Conservation (phyloP, 306 rosid genomes). For the Ochetophila trinervis region DNA sequence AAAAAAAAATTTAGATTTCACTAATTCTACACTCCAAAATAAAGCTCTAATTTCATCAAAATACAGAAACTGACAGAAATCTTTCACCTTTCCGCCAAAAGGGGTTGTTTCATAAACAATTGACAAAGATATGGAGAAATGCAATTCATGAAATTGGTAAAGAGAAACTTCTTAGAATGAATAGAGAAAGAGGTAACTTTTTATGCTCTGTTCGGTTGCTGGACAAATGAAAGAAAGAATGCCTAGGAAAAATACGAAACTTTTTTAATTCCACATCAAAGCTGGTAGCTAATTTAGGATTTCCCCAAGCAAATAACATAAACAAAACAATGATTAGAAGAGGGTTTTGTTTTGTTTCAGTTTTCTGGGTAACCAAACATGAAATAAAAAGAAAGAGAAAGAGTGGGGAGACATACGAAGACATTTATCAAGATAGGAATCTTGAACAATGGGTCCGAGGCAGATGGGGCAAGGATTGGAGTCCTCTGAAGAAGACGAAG, state of each 20-base stretch:
- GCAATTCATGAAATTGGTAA: neutral
- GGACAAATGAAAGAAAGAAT: no score
- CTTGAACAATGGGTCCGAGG: constrained; percentile 50
- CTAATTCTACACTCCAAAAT: neutral
- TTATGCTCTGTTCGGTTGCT: no score
- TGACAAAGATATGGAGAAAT: neutral
- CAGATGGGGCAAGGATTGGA: constrained; percentile 70
- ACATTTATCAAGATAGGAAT: constrained; percentile 73
- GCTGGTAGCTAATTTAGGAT: neutral
- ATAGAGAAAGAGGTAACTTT: no score
- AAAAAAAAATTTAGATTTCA: neutral
- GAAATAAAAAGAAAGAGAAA: constrained; percentile 11
- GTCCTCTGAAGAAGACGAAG: constrained; percentile 23
- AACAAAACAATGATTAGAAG: neutral
- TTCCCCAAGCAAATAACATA: neutral
- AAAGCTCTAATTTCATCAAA: neutral
- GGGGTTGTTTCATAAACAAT: neutral
- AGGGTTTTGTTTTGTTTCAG: neutral
- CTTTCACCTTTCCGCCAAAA: neutral
- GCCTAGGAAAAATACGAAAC: no score
- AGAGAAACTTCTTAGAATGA: no score
- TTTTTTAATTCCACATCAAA: no score
- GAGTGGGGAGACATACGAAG: constrained; percentile 40
- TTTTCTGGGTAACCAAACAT: constrained; percentile 4
- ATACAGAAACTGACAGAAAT: neutral